Base-by-base conservation (phyloP, 2,329 filamentous ascomycete genomes). In the Rhinocladiella similis region DNA sequence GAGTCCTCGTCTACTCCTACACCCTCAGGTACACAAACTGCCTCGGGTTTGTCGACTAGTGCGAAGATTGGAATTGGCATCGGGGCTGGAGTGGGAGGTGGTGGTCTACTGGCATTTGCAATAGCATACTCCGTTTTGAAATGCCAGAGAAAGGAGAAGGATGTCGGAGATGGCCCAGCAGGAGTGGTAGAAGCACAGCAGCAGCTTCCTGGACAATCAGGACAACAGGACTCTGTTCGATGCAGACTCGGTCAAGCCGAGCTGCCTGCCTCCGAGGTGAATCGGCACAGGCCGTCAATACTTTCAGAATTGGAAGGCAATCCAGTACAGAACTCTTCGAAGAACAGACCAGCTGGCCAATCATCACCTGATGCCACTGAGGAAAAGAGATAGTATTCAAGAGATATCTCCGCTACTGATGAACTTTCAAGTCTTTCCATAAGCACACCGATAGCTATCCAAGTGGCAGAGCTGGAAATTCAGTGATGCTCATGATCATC, bases 11-110 rank as follows among this genome's bases (percentile, higher is more conserved):
- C 20, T 46, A 46, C 43, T 16, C 10, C 19, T 12, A 10, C 20
- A 27, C 19, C 20, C 9, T 27, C 43, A 16, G n/a, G 12, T 27
- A n/a, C 12, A 10, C 5, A 9, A 10, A 5, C 7, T 27, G 14
- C 19, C 14, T 29, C 22, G 19, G 56, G 50, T 5, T 18, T 41
- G 27, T 53, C 39, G 18, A 22, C 27, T 14, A 19, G 19, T n/a
- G 46, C 43, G 27, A 50, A 50, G 20, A 33, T 38, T 36, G 47
- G 47, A 18, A 50, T 50, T 41, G 47, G 47, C 10, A 36, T 50
- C 9, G 47, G 47, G 7, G 35, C 35, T 10, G 47, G 27, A 12
- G 10, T 50, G 22, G 47, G 47, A 41, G 36, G 19, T 19, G 18
- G 16, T 19, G 47, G 33, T 7, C 16, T 50, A 18, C 4, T 27